Base-by-base conservation (phyloP, 768 basidiomycete genomes). In the Collybiopsis confluens region DNA sequence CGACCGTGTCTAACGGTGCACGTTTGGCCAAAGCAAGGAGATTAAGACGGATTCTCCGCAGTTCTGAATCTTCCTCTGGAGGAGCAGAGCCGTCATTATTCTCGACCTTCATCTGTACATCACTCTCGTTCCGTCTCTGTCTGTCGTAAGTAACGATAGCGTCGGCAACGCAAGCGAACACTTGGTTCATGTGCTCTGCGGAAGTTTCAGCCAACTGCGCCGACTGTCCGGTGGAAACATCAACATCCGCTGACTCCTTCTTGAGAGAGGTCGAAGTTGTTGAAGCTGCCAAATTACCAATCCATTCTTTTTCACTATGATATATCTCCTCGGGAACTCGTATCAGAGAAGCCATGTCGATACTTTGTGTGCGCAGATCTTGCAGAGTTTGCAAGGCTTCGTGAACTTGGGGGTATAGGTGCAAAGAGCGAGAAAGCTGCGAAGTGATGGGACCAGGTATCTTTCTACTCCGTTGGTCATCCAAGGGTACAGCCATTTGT, bases 21-120 rank as follows among this genome's bases (percentile, higher is more conserved):
- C 88, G 78, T 63, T 90, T 89, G 54, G 86, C 85, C 30, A 92
- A 73, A 1, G 88, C 88, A 24, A 92, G 75, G 26, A 92, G 71
- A 63, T 89, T 90, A 58, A 91, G 71, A 36, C 89, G 77, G 45
- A 90, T 70, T 50, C 82, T 77, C 51, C 78, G 77, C 61, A 83
- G 45, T 16, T 71, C 59, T 2, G 77, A 72, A 52, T 85, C 80
- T 62, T 86, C 50, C 24, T 24, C 21, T 16, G 55, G 36, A 45
- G 56, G 56, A 9, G 37, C 28, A 40, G 57, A 43, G 33, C 51
- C 41, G 44, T 47, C 43, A 37, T 13, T 33, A 13, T 33, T 5
- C 30, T 72, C 65, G 6, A 61, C 58, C 20, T 64, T 56, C 59
- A 65, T 63, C 7, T 54, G 47, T 27, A 50, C 58, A 45, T 56